phyloP scores from a whole-genome alignment of 768 basidiomycete genomes.

The Hortiboletus campestris region DNA sequence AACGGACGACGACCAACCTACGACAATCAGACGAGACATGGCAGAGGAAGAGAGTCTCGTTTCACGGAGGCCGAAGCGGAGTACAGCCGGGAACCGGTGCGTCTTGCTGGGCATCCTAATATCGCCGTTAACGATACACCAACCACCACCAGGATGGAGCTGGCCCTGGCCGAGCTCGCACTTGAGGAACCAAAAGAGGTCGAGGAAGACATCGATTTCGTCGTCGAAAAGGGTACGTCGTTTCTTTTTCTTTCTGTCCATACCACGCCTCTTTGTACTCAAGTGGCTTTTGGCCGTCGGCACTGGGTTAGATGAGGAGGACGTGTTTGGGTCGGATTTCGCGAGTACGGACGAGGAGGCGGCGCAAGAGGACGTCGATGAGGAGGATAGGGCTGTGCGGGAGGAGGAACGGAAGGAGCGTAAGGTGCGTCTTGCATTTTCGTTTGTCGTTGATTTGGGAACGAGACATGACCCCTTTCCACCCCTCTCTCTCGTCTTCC shows the following conservation, averaged over 20 bases:
- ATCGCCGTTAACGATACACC: neutral
- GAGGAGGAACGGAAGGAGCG: constrained; percentile 59
- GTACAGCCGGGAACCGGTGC: constrained; percentile 78
- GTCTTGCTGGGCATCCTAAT: constrained; percentile 5
- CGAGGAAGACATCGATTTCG: constrained; percentile 76
- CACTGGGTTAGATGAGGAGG: constrained; percentile 63
- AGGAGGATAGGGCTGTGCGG: constrained; percentile 52
- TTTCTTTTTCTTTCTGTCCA: neutral
- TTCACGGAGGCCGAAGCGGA: constrained; percentile 60
- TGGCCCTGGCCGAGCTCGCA: constrained; percentile 60
- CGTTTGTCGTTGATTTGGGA: neutral
- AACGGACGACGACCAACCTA: neutral
- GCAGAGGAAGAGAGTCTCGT: constrained; percentile 34
- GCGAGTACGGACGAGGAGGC: constrained; percentile 76
- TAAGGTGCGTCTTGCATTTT: constrained; percentile 10
- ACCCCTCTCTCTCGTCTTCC: neutral
- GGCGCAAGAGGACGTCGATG: constrained; percentile 50
- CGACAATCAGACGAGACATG: constrained; percentile 12
- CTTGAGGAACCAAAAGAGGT: constrained; percentile 51
- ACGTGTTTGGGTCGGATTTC: constrained; percentile 81
- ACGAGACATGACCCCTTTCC: too few relatives aligned
- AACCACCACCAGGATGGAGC: constrained; percentile 58
- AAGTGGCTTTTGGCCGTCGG: neutral
- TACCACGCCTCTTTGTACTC: neutral
- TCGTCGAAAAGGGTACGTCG: constrained; percentile 55